Conservation (phyloP, 1,139 yeast genomes). For the Suhomyces coccinellae region DNA sequence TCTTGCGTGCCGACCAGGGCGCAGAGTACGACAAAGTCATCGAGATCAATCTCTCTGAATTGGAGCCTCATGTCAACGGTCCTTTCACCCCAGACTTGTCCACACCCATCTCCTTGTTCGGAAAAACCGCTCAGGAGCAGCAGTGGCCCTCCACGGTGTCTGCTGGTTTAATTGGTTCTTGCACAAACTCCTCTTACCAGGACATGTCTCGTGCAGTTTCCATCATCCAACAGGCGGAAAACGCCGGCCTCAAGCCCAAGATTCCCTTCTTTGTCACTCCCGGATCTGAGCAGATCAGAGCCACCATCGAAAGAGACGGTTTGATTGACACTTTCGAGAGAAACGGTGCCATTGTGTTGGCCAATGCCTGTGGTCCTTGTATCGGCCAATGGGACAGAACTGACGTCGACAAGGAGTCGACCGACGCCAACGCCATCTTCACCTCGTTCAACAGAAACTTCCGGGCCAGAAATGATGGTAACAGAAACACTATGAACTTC, state of each 20-base stretch:
- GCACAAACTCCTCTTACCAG: slow-evolving; percentile 96
- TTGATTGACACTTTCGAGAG: slow-evolving; percentile 73
- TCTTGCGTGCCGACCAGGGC: slow-evolving; percentile 75
- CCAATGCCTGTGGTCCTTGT: slow-evolving; percentile 99
- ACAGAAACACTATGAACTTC: slow-evolving; percentile 94
- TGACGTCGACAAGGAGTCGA: slow-evolving; percentile 61
- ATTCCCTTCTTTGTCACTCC: slow-evolving; percentile 94
- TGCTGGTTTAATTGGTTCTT: slow-evolving; percentile 95
- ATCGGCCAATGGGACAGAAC: slow-evolving; percentile 98
- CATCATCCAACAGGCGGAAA: slow-evolving; percentile 79
- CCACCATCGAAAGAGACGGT: slow-evolving; percentile 95
- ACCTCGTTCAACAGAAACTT: slow-evolving; percentile 96
- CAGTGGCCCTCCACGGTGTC: slow-evolving; percentile 80
- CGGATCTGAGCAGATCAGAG: slow-evolving; percentile 98
- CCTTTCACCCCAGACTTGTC: slow-evolving; percentile 95
- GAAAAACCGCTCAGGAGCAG: slow-evolving; percentile 59
- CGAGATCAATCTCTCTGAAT: slow-evolving; percentile 69
- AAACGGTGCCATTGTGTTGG: slow-evolving; percentile 87
- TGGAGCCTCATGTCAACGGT: slow-evolving; percentile 92
- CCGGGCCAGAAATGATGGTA: slow-evolving; percentile 96
- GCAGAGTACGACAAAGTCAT: slow-evolving; percentile 82
- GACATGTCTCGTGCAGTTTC: slow-evolving; percentile 96
- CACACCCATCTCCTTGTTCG: slow-evolving; percentile 77
- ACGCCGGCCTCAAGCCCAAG: slow-evolving; percentile 86
- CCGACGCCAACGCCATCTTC: slow-evolving; percentile 78